phyloP scores from a whole-genome alignment of 345 rosid species.

The Brassica incana region DNA sequence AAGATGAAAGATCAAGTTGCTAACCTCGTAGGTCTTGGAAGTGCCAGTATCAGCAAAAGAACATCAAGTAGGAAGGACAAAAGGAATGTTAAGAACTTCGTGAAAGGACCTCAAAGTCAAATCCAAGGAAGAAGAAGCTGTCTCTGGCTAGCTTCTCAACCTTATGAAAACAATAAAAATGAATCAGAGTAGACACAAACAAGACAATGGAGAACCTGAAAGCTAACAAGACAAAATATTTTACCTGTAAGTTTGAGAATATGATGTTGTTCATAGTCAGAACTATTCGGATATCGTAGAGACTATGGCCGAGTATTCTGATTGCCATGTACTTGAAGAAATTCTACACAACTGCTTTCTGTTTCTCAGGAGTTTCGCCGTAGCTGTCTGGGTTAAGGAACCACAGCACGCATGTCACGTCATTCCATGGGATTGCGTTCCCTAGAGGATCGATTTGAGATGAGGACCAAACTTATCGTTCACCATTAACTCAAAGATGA shows the following conservation, averaged over 20 bases:
- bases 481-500: too few relatives aligned
- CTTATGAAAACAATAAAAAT: conserved; percentile 35
- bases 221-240: not conserved
- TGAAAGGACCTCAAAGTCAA: too few relatives aligned
- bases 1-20: too few relatives aligned
- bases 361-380: conserved; percentile 50
- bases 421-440: conserved; percentile 66
- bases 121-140: conserved; percentile 73
- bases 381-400: conserved; percentile 55
- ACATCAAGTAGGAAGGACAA: too few relatives aligned
- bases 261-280: conserved; percentile 75
- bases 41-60: too few relatives aligned
- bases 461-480: too few relatives aligned
- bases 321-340: conserved; percentile 75
- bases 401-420: conserved; percentile 70
- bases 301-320: conserved; percentile 58
- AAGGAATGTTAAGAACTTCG: too few relatives aligned
- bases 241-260: conserved; percentile 78
- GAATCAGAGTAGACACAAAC: conserved; percentile 5
- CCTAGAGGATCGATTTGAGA: not conserved
- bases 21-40: too few relatives aligned
- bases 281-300: conserved; percentile 53
- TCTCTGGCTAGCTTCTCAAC: conserved; percentile 49
- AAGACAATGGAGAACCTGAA: not conserved
- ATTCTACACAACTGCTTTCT: conserved; percentile 52